phyloP scores from a whole-genome alignment of 345 rosid genomes.

The Boechera divaricarpa region DNA sequence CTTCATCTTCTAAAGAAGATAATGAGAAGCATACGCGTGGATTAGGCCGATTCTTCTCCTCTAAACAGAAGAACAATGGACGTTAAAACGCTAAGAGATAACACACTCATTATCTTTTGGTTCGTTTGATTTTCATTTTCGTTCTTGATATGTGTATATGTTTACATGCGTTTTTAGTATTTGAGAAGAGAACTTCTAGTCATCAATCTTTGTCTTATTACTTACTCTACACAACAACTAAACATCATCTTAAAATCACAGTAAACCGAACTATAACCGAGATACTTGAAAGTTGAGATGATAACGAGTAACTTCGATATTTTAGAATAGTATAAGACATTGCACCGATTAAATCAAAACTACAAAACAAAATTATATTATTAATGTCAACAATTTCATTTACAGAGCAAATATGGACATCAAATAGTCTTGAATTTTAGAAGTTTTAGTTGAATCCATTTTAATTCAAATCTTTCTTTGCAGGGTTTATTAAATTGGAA shows the following conservation, averaged over 20 bases:
- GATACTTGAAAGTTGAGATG: background rate
- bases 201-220: slow-evolving; percentile 12
- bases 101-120: slow-evolving; percentile 37
- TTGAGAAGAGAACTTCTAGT: slow-evolving; percentile 31
- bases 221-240: background rate
- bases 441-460: background rate
- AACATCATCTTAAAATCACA: background rate
- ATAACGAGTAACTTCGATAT: background rate
- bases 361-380: background rate
- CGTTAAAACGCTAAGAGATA: slow-evolving; percentile 38
- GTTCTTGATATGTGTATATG: slow-evolving; percentile 39
- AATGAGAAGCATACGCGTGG: slow-evolving; percentile 53
- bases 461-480: background rate
- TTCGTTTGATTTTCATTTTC: background rate
- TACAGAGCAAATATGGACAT: background rate
- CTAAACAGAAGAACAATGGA: slow-evolving; percentile 51
- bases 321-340: background rate
- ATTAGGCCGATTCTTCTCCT: slow-evolving; percentile 59
- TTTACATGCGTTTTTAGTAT: slow-evolving; percentile 32
- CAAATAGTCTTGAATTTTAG: background rate
- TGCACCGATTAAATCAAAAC: background rate
- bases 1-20: slow-evolving; percentile 48
- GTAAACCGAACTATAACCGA: background rate
- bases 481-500: background rate
- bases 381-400: background rate